phyloP scores from a whole-genome alignment of 768 basidiomycete species.

The Pilatotrama ljubarskyi region DNA sequence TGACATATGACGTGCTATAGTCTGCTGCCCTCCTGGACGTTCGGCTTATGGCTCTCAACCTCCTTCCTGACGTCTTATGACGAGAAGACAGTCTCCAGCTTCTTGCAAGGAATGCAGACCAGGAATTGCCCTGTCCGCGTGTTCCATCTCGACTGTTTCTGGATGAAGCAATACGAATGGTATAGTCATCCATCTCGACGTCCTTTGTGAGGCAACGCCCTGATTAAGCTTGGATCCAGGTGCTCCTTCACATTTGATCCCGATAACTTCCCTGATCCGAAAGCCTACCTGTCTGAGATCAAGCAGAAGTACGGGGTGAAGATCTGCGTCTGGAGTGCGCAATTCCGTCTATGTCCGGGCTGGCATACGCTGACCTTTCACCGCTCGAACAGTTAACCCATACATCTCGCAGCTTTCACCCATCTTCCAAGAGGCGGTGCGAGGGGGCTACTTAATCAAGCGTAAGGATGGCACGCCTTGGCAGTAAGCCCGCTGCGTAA shows the following conservation, averaged over 20 bases:
- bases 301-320: conserved; percentile 66
- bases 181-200: conserved; percentile 26
- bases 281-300: conserved; percentile 59
- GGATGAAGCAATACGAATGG: conserved; percentile 76
- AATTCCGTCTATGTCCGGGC: neutral
- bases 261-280: conserved; percentile 73
- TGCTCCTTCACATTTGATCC: conserved; percentile 78
- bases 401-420: conserved; percentile 71
- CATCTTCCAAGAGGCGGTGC: conserved; percentile 66
- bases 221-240: conserved; percentile 37
- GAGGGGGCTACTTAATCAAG: conserved; percentile 72
- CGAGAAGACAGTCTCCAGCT: conserved; percentile 64
- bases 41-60: conserved; percentile 76
- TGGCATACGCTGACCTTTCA: conserved; percentile 1
- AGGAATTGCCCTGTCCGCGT: conserved; percentile 64
- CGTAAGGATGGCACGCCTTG: conserved; percentile 64
- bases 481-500: conserved; percentile 46
- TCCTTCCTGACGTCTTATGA: conserved; percentile 75
- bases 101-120: conserved; percentile 70
- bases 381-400: conserved; percentile 54
- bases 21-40: conserved; percentile 70
- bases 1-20: conserved; percentile 36
- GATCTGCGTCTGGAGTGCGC: conserved; percentile 70
- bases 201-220: neutral
- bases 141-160: conserved; percentile 78